Base-by-base conservation (phyloP, 305 asterid species). In the Plantago coronopus region DNA sequence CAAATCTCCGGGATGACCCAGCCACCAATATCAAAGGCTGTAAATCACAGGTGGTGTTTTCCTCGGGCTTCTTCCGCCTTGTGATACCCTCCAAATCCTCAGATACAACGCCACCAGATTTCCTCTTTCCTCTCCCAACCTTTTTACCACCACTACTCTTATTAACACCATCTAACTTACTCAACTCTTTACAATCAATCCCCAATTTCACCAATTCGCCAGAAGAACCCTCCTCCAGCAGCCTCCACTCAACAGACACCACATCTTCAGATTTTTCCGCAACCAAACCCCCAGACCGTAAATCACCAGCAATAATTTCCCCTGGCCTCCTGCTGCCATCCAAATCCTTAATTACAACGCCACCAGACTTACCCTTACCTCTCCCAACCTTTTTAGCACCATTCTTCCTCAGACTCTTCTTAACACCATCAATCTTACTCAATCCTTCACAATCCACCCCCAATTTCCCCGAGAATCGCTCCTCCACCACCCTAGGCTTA, bases 361-460 rank as follows among this genome's bases (percentile, higher is more conserved):
- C 48, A 56, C 62, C 65, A 38, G 21, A 58, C 20, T 62, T 70
- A 34, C 61, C 61, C 62, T 49, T 63, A 57, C 46, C 65, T 49
- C 60, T 68, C 62, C 34, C 66, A 57, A 45, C 67, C 48, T 49
- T 68, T 53, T n/a, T 68, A 55, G 61, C 27, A 59, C 37, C 68
- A 37, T 3, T 10, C 42, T 37, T 37, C 10, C 14, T 37, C 8
- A 8, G 13, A 65, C 18, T 72, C 54, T 54, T 72, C 34, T 66
- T 59, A 50, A 50, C 45, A 66, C 65, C 79, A 61, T 75, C 81
- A 22, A 68, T 54, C 57, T 62, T 53, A 61, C 62, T 62, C 22
- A 78, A 62, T 55, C 63, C 65, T 58, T 67, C 71, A 17, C 64
- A 63, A 70, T 73, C 78, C 54, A 71, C 74, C 68, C 78, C 42